Percentiles rank a stretch among this genome's conserved stretches.
These are phyloP conservation scores for Pseudogymnoascus destructans DNA, from an alignment of 2,329 filamentous ascomycete genomes.

Conservation along the genomic window DNA sequence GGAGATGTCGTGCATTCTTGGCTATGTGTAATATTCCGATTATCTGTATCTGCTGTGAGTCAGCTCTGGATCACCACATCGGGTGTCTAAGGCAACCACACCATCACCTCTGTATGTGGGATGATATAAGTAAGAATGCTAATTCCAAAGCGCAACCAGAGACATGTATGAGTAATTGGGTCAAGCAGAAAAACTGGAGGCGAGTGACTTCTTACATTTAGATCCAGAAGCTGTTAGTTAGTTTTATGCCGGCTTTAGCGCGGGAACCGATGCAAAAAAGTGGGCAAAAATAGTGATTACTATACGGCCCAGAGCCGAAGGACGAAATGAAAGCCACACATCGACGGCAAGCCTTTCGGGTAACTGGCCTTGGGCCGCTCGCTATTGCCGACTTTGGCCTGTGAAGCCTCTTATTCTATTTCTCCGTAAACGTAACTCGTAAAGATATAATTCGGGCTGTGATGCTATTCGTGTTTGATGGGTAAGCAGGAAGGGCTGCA, in stretches of 20 bases:
- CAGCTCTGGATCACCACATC: not conserved
- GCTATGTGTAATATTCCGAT: not conserved
- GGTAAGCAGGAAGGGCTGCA: not conserved
- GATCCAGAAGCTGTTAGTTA: not conserved
- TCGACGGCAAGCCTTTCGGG: not conserved
- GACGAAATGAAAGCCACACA: not conserved
- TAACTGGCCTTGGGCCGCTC: not conserved
- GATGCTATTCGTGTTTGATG: not conserved
- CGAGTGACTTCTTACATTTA: constrained; percentile 3
- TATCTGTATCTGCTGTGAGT: not conserved
- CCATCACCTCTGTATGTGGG: not conserved
- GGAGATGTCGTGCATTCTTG: not conserved
- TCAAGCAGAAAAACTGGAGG: not conserved
- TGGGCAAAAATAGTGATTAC: not conserved
- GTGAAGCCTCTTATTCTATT: not conserved
- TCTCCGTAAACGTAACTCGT: not conserved
- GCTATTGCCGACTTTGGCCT: not conserved
- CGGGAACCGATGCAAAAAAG: not conserved
- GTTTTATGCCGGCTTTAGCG: constrained; percentile 1
- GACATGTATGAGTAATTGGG: not conserved
- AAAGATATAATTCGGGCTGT: not conserved
- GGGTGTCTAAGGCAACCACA: not conserved
- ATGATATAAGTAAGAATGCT: not conserved
- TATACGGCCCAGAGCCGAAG: not conserved
- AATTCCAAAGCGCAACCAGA: not conserved